These are phyloP conservation scores for Phytophthora aleatoria DNA, from an alignment of 352 stramenopile genomes.

Conservation along the genomic window DNA sequence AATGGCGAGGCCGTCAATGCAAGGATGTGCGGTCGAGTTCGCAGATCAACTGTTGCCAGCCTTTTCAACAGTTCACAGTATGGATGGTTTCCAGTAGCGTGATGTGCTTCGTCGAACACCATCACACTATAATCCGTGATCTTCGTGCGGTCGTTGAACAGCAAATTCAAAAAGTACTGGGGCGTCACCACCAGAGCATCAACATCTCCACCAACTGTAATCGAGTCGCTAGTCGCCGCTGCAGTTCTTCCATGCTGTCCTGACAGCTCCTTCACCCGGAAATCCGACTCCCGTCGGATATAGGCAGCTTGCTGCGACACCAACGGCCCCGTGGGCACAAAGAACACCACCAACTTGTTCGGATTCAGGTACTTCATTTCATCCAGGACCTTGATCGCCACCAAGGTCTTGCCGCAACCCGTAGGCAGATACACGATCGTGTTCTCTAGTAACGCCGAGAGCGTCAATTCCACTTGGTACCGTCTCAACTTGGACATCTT, in stretches of 20 bases:
- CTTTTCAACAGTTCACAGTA: conserved; percentile 63
- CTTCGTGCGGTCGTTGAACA: conserved; percentile 35
- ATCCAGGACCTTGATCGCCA: conserved; percentile 77
- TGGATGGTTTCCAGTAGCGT: conserved; percentile 65
- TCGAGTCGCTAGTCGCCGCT: conserved; percentile 10
- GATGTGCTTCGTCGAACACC: conserved; percentile 85
- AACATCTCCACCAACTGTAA: conserved; percentile 30
- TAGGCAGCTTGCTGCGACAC: conserved; percentile 81
- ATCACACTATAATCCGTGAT: conserved; percentile 71
- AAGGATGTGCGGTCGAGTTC: conserved; percentile 53
- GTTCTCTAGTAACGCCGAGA: conserved; percentile 78
- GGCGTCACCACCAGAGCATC: conserved; percentile 68
- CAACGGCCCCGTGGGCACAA: conserved; percentile 73
- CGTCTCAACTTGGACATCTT: conserved; percentile 58
- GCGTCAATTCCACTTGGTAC: conserved; percentile 73
- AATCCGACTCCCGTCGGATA: conserved; percentile 65
- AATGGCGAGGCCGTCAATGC: conserved; percentile 79
- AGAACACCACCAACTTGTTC: conserved; percentile 57
- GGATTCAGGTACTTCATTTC: conserved; percentile 69
- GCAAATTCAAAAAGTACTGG: conserved; percentile 73
- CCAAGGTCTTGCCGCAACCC: conserved; percentile 77
- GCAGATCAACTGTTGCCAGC: conserved; percentile 32
- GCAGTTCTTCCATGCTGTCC: conserved; percentile 45
- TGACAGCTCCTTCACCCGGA: conserved; percentile 59
- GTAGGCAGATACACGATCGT: conserved; percentile 83